Evolutionary conservation across 2,329 filamentous ascomycete species (phyloP), one percentile per base, ranked within the genome.

Genomic region (Emergomyces orientalis): DNA sequence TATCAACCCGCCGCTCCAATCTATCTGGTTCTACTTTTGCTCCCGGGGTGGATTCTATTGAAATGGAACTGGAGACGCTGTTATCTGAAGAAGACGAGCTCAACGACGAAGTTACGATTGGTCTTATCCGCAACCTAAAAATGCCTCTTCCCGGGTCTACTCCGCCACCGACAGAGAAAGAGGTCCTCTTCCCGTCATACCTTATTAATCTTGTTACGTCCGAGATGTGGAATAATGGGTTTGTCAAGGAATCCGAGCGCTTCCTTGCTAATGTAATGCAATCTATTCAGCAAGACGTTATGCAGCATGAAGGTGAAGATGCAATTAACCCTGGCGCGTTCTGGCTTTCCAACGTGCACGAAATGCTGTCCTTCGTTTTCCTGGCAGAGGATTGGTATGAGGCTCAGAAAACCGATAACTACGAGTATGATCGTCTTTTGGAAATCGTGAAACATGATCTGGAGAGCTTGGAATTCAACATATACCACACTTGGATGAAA

Each of bases 401-500:
- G 79, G 91, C 93, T 63, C 94, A 99, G 76, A 99, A 99, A 85
- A 94, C 92, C 45, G 94, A 99, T 78, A 97, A 97, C 75, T 97
- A 96, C 75, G 94, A 99, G 80, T 99, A 99, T 71, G 94, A 99
- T 77, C 89, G 94, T 67, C 84, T 99, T 61, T 81, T 99, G 71
- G 94, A 99, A 77, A 97, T 99, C 75, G 94, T 99, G 74, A 99
- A 99, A 83, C 94, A 99, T 75, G 94, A 99, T 75, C 82, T 99
- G 60, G 94, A 99, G 80, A 96, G 90, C 77, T 82, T 99, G 67
- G 94, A 99, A 79, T 99, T 99, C 82, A 99, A 99, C 81, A 99
- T 99, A 71, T 99, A 99, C 78, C 94, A 99, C 79, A 99, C 94
- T 32, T 99, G 94, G 94, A 99, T 99, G 94, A 99, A 99, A 83